Evolutionary conservation across 2,329 filamentous ascomycete genomes (phyloP).

Genomic region (Sarocladiaceae sp.): DNA sequence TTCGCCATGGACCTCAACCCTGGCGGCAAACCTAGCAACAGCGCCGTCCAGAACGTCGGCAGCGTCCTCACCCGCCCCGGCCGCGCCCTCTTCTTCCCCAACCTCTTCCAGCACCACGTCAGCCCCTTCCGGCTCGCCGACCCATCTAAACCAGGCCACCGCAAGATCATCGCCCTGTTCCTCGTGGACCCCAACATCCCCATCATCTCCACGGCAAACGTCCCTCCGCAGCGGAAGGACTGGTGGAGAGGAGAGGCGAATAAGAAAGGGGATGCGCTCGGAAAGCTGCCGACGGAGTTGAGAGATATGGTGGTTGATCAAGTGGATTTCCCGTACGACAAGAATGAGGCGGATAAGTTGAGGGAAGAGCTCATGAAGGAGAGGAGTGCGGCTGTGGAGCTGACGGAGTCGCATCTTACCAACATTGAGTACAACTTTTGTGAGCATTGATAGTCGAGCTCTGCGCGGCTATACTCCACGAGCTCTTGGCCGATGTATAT

Average conservation of each 20-base stretch:
- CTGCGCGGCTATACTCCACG: too few relatives aligned
- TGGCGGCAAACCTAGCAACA: neutral
- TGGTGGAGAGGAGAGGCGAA: conserved; percentile 24
- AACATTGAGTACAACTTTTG: conserved; percentile 17
- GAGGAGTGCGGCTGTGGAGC: conserved; percentile 13
- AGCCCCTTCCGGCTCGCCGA: conserved; percentile 46
- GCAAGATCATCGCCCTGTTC: conserved; percentile 54
- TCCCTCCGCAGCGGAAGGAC: conserved; percentile 35
- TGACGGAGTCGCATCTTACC: conserved; percentile 5
- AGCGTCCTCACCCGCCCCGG: conserved; percentile 37
- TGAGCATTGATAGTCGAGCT: conserved; percentile 22
- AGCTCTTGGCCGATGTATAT: too few relatives aligned
- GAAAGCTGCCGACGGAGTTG: conserved; percentile 17
- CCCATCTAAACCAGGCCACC: conserved; percentile 44
- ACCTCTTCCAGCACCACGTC: conserved; percentile 45
- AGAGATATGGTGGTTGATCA: conserved; percentile 15
- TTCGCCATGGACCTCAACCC: conserved; percentile 26
- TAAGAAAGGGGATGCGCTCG: neutral
- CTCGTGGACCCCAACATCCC: conserved; percentile 50
- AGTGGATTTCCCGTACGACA: conserved; percentile 17
- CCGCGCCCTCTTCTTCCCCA: conserved; percentile 51
- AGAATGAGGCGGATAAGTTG: conserved; percentile 17
- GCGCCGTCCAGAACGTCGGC: conserved; percentile 34
- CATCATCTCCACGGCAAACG: conserved; percentile 35
- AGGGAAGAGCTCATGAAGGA: conserved; percentile 22